Conservation (phyloP, 2,329 filamentous ascomycete species). For the Exophiala sp. region DNA sequence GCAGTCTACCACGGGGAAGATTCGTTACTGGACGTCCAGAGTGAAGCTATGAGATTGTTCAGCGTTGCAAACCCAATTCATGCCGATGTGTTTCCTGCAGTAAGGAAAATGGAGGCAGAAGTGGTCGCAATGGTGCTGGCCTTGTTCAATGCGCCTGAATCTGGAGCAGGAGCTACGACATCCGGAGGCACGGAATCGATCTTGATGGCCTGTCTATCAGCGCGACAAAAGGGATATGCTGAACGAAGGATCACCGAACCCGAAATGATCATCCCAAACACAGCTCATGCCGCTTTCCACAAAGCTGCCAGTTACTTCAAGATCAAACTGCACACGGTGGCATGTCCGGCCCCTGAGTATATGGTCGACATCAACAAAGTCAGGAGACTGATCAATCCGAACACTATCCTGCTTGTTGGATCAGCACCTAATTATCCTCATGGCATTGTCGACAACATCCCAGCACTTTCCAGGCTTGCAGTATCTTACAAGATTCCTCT, state of each 20-base stretch:
- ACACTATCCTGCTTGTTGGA: conserved; percentile 89
- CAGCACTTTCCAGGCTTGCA: conserved; percentile 77
- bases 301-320: conserved; percentile 96
- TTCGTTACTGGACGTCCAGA: conserved; percentile 76
- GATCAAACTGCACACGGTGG: conserved; percentile 87
- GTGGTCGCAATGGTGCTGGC: conserved; percentile 88
- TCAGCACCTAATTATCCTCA: conserved; percentile 97
- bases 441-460: conserved; percentile 94
- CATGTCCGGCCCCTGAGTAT: conserved; percentile 79
- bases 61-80: conserved; percentile 96
- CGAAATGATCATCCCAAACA: conserved; percentile 96
- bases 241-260: conserved; percentile 88
- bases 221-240: conserved; percentile 79
- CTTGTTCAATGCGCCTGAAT: conserved; percentile 85
- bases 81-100: conserved; percentile 95
- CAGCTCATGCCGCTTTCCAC: conserved; percentile 91
- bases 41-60: conserved; percentile 89
- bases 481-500: conserved; percentile 75
- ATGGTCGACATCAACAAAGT: conserved; percentile 78
- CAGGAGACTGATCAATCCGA: conserved; percentile 82
- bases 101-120: conserved; percentile 99
- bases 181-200: conserved; percentile 95
- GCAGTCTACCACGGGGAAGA: conserved; percentile 95
- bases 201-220: conserved; percentile 87
- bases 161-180: conserved; percentile 82